Conservation (phyloP, 306 rosid genomes). For the Fagus crenata region DNA sequence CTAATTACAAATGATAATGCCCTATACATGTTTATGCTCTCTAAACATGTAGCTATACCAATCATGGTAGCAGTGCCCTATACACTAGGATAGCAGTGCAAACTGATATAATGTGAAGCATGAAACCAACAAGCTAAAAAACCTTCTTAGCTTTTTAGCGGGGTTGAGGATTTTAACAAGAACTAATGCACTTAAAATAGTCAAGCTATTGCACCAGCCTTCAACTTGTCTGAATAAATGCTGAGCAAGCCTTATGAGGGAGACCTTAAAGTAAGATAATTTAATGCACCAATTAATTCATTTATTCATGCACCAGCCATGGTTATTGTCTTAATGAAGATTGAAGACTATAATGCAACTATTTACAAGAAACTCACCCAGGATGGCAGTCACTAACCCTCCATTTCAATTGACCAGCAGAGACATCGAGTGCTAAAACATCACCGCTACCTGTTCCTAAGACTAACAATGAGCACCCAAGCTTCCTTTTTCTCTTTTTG, state of each 20-base stretch:
- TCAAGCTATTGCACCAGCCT: too few relatives aligned
- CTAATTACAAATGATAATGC: background rate
- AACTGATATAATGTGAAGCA: background rate
- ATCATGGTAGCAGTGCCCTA: background rate
- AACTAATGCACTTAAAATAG: background rate
- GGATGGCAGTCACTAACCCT: conserved; percentile 79
- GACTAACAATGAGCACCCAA: conserved; percentile 58
- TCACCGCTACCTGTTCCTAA: conserved; percentile 95
- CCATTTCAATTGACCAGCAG: conserved; percentile 85
- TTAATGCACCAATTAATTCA: background rate
- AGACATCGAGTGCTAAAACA: conserved; percentile 74
- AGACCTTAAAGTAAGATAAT: background rate
- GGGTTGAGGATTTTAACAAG: background rate
- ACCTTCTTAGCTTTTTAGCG: background rate
- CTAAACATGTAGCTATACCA: background rate
- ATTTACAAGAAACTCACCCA: conserved; percentile 51
- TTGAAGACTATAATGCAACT: background rate
- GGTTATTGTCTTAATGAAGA: background rate
- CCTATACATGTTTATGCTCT: background rate
- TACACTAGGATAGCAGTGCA: background rate
- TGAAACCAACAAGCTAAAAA: background rate
- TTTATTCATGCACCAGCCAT: background rate
- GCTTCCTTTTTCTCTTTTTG: conserved; percentile 84
- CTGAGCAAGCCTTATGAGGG: background rate
- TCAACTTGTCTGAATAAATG: too few relatives aligned